Percentiles rank a stretch among this genome's conserved stretches.
Conservation (phyloP, 1,139 yeast species). For the Hemisphaericaspora xylanilytica region DNA sequence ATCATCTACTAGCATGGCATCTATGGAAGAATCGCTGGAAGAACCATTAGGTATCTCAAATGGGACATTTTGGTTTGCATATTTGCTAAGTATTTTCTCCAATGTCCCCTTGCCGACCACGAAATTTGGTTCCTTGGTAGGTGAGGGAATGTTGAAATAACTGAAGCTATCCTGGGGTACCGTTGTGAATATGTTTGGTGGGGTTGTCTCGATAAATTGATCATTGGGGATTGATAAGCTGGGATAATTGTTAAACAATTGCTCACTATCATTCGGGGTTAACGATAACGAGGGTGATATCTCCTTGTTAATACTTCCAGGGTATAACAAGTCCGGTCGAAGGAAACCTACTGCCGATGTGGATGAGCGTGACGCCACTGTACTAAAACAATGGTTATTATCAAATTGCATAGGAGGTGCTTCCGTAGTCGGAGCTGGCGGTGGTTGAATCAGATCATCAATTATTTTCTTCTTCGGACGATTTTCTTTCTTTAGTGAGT, state of each 20-base stretch:
- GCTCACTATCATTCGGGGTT: conserved; percentile 12
- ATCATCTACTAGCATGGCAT: background rate
- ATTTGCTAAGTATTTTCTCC: conserved; percentile 4
- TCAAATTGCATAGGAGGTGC: conserved; percentile 5
- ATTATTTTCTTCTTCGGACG: background rate
- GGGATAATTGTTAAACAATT: conserved; percentile 10
- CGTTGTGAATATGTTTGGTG: conserved; percentile 13
- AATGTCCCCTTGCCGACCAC: conserved; percentile 22
- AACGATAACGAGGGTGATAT: conserved; percentile 9
- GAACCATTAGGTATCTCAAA: background rate
- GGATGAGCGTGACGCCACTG: background rate
- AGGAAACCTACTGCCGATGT: background rate
- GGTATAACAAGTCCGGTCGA: conserved; percentile 4
- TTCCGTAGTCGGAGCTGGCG: conserved; percentile 6
- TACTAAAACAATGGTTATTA: background rate
- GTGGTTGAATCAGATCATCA: background rate
- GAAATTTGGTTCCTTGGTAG: conserved; percentile 19
- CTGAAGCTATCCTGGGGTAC: conserved; percentile 10
- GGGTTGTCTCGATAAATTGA: conserved; percentile 8
- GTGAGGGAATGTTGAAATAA: conserved; percentile 10
- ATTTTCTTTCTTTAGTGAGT: background rate
- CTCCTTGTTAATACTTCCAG: background rate
- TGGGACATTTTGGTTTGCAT: background rate
- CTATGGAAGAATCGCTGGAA: background rate
- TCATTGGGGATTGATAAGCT: conserved; percentile 13